Percentiles rank a stretch among this genome's conserved stretches.
Conservation (phyloP, 2,329 filamentous ascomycete species). For the Hypoxylon sp. region DNA sequence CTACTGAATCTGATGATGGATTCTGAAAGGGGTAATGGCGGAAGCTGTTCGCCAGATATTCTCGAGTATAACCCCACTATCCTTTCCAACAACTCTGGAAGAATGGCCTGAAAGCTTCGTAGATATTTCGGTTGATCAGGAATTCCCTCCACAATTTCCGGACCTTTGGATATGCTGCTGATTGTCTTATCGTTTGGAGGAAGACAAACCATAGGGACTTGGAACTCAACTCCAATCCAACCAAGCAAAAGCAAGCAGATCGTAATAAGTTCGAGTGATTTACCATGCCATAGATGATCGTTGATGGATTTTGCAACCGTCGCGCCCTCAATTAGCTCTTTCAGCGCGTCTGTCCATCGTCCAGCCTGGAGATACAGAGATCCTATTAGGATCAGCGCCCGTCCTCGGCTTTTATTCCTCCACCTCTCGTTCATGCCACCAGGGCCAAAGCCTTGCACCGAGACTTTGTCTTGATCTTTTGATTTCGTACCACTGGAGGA, state of each 20-base stretch:
- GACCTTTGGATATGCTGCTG: constrained; percentile 46
- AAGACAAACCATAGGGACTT: constrained; percentile 68
- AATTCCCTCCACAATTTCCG: constrained; percentile 52
- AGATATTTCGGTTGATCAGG: constrained; percentile 61
- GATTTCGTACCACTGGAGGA: constrained; percentile 58
- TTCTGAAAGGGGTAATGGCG: constrained; percentile 76
- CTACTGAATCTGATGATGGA: constrained; percentile 77
- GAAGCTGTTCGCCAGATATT: constrained; percentile 74
- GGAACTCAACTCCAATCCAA: constrained; percentile 85
- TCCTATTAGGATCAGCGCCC: constrained; percentile 81
- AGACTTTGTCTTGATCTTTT: constrained; percentile 64
- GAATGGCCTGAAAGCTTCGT: constrained; percentile 62
- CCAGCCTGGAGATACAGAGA: constrained; percentile 89
- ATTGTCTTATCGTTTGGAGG: constrained; percentile 58
- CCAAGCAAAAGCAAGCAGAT: constrained; percentile 84
- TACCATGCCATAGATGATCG: constrained; percentile 97
- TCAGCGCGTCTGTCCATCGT: constrained; percentile 87
- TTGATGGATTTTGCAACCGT: constrained; percentile 79
- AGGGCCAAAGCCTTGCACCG: constrained; percentile 75
- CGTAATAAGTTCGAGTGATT: constrained; percentile 87
- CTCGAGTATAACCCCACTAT: constrained; percentile 78
- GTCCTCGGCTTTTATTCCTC: constrained; percentile 81
- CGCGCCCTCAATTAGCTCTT: constrained; percentile 82
- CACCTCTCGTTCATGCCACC: constrained; percentile 78
- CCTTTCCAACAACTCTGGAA: constrained; percentile 79